These are phyloP conservation scores for Phytophthora sp. DNA, from an alignment of 352 stramenopile species.

Conservation along the genomic window DNA sequence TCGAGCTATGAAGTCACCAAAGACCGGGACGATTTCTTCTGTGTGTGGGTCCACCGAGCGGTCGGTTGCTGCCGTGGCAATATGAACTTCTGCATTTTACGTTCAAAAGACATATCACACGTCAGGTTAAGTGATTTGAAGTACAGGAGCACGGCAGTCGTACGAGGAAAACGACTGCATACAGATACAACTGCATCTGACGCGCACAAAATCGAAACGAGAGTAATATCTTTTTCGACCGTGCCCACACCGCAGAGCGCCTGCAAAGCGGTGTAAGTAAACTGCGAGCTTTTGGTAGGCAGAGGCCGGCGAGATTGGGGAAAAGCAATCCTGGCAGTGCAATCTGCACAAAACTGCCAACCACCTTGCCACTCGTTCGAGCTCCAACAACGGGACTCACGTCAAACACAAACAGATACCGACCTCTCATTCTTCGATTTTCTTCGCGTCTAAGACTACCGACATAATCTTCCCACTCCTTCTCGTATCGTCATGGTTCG, in stretches of 20 bases:
- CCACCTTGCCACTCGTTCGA: no score
- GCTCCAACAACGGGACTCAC: no score
- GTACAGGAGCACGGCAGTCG: neutral
- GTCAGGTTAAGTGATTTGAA: neutral
- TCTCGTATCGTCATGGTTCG: constrained; percentile 2
- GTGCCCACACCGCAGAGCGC: neutral
- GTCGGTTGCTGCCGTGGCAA: constrained; percentile 4
- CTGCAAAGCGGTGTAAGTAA: no score
- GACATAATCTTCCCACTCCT: no score
- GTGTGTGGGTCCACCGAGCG: neutral
- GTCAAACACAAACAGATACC: no score
- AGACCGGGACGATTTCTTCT: neutral
- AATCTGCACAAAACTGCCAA: no score
- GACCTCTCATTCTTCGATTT: no score
- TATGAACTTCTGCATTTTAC: constrained; percentile 1
- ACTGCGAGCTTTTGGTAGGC: no score
- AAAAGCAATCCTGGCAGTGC: no score
- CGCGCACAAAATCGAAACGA: constrained; percentile 2
- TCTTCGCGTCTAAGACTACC: no score
- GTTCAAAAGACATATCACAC: neutral
- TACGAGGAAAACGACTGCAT: constrained; percentile 2
- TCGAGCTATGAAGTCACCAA: constrained; percentile 7
- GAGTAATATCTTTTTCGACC: constrained; percentile 3
- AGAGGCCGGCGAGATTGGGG: no score
- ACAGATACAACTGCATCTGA: neutral